Base-by-base conservation (phyloP, 78 protist species). In the Polysphondylium violaceum region DNA sequence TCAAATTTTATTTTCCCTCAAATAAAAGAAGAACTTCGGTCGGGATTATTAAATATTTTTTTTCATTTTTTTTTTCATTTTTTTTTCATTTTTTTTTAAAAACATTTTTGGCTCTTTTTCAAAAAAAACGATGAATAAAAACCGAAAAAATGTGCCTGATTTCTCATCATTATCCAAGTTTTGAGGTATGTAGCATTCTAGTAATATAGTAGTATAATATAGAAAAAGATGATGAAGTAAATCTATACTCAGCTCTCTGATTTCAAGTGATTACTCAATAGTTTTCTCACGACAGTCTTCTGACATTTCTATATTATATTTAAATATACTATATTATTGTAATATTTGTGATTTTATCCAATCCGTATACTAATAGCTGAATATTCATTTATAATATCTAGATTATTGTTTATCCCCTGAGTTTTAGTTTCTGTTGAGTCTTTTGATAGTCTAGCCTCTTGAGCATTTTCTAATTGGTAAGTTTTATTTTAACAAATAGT, bases 211-310 rank as follows among this genome's bases (percentile, higher is more conserved):
- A n/a, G n/a, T n/a, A n/a, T n/a, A n/a, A n/a, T n/a, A n/a, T n/a
- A n/a, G n/a, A n/a, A n/a, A n/a, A 25, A 25, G 27, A 68, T 68
- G 76, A 68, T 68, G 76, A 68, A 36, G 51, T 31, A 31, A 27
- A 19, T 36, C 44, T 60, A 72, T 25, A 72, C 78, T 72, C 78
- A 72, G 78, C 78, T 72, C 78, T 72, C 44, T 72, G 78, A 72
- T 50, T 17, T 50, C 51, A 19, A 14, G 59, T 43, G 63, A 50
- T 72, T 72, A 36, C 44, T 36, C 44, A 33, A 36, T 72, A 23
- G 40, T 43, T 72, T 50, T 72, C 78, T 72, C 78, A 72, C 78
- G 78, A 72, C 78, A 72, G 78, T 72, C 78, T 72, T 72, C 78
- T 72, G 78, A 68, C 76, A 36, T 17, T 17, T 56, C 7, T 21